phyloP scores from a whole-genome alignment of 768 basidiomycete genomes.

The Calocera cornea region DNA sequence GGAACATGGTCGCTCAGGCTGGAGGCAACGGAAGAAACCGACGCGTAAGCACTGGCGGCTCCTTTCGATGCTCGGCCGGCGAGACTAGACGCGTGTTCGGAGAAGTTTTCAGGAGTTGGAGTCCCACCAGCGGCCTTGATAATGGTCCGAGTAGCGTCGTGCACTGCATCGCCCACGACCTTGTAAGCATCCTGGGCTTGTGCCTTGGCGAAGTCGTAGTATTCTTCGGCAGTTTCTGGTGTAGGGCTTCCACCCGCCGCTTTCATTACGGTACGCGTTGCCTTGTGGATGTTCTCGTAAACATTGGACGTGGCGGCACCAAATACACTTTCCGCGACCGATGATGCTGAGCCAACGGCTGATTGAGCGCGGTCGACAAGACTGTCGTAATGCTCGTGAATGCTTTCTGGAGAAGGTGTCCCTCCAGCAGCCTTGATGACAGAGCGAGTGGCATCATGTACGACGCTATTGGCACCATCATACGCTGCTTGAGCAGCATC shows the following conservation, averaged over 20 bases:
- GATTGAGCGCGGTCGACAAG: not conserved
- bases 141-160: slow-evolving; percentile 4
- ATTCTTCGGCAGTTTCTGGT: not conserved
- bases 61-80: not conserved
- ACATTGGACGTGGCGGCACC: slow-evolving; percentile 7
- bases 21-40: not conserved
- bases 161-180: not conserved
- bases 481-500: not conserved
- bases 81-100: slow-evolving; percentile 15
- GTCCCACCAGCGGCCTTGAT: slow-evolving; percentile 18
- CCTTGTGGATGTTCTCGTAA: not conserved
- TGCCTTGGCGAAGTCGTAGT: not conserved
- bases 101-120: slow-evolving; percentile 16
- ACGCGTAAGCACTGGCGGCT: not conserved
- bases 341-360: too few relatives aligned
- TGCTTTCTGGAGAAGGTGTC: slow-evolving; percentile 18
- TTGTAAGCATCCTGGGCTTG: not conserved
- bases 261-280: not conserved
- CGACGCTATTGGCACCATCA: too few relatives aligned
- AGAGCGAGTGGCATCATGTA: not conserved
- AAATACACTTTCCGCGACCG: not conserved
- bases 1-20: not conserved
- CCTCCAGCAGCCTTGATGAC: slow-evolving; percentile 17
- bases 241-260: not conserved
- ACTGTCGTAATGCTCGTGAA: slow-evolving; percentile 15